A percentile compares a stretch with the other conserved stretches of the same genome.
These are phyloP conservation scores for Colletotrichum magnum DNA, from an alignment of 2,329 filamentous ascomycete species.

Conservation along the genomic window DNA sequence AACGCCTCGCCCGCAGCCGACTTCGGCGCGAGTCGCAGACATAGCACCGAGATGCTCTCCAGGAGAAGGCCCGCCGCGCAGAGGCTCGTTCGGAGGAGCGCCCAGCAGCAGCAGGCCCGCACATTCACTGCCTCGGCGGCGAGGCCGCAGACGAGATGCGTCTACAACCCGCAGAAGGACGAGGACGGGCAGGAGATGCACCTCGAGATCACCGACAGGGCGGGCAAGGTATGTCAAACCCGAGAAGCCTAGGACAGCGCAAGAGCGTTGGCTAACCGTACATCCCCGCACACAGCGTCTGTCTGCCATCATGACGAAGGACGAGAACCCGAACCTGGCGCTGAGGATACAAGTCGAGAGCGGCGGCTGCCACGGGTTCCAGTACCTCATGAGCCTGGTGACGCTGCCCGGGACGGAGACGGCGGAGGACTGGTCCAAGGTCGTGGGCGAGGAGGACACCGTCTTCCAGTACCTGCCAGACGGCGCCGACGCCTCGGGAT, in stretches of 20 bases:
- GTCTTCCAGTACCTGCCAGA: conserved; percentile 81
- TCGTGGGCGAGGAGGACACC: conserved; percentile 82
- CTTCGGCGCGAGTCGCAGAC: background rate
- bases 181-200: conserved; percentile 88
- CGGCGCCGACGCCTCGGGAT: conserved; percentile 49
- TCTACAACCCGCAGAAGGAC: conserved; percentile 82
- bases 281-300: conserved; percentile 70
- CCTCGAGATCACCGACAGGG: conserved; percentile 87
- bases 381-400: conserved; percentile 93
- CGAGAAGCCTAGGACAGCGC: background rate
- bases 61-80: conserved; percentile 7
- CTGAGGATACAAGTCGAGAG: conserved; percentile 94
- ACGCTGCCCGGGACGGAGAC: conserved; percentile 63
- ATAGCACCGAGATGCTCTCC: background rate
- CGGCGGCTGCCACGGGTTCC: conserved; percentile 97
- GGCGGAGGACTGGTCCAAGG: conserved; percentile 50
- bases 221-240: conserved; percentile 74
- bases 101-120: conserved; percentile 31
- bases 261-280: conserved; percentile 28
- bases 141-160: conserved; percentile 61
- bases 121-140: conserved; percentile 56
- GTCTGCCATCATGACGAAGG: conserved; percentile 80
- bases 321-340: conserved; percentile 82
- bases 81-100: background rate
- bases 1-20: background rate